phyloP scores from a whole-genome alignment of 2,329 filamentous ascomycete genomes.

The Fusarium sambucinum region DNA sequence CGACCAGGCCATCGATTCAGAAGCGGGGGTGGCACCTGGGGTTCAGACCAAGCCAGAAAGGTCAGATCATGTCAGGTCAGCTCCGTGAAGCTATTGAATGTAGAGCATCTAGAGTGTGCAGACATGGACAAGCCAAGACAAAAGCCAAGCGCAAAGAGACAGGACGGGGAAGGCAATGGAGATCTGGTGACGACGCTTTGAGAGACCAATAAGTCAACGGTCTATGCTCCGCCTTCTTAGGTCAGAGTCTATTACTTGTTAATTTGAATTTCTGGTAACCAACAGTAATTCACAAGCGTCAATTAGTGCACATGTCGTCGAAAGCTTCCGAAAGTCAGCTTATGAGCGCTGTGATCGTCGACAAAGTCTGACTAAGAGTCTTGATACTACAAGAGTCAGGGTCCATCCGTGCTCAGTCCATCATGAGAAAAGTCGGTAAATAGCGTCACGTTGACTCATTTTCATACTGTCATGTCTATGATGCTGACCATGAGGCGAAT shows the following conservation, averaged over 20 bases:
- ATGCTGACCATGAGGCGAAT: slow-evolving; percentile 1
- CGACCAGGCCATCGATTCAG: slow-evolving; percentile 17
- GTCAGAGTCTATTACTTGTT: slow-evolving; percentile 8
- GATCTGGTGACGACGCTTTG: slow-evolving; percentile 6
- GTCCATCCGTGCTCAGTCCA: slow-evolving; percentile 13
- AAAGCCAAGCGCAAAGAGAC: slow-evolving; percentile 10
- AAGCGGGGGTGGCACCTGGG: slow-evolving; percentile 39
- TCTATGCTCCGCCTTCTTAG: slow-evolving; percentile 4
- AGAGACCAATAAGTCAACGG: slow-evolving; percentile 12
- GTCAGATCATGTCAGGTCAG: slow-evolving; percentile 11
- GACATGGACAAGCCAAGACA: slow-evolving; percentile 14
- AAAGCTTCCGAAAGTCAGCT: slow-evolving; percentile 11
- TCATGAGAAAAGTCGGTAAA: slow-evolving; percentile 15
- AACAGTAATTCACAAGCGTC: slow-evolving; percentile 12
- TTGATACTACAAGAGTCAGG: slow-evolving; percentile 32
- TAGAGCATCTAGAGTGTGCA: neutral
- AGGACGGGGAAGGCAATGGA: neutral
- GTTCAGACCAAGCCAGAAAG: slow-evolving; percentile 1
- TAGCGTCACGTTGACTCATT: neutral
- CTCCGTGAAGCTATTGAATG: slow-evolving; percentile 24
- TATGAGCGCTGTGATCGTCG: slow-evolving; percentile 18
- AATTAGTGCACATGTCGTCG: slow-evolving; percentile 6
- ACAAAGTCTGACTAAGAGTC: slow-evolving; percentile 24
- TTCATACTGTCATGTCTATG: slow-evolving; percentile 4
- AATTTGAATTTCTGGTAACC: neutral